Percentiles rank a stretch among this genome's conserved stretches.
phyloP scores from a whole-genome alignment of 176 grass and related monocot species.

The Phyllostachys edulis region DNA sequence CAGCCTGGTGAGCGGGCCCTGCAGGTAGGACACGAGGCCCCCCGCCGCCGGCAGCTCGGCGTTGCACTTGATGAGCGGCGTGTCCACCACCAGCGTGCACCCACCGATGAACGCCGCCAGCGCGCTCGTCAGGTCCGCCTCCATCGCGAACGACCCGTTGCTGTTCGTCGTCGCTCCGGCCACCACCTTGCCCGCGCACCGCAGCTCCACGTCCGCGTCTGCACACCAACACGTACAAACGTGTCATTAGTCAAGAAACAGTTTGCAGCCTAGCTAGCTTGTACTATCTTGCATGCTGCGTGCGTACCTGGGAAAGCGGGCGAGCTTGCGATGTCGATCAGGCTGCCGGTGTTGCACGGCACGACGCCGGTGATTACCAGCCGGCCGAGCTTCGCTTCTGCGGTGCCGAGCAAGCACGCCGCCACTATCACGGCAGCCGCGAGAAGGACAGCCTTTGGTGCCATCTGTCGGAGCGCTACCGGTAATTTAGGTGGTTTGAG shows the following conservation, averaged over 20 bases:
- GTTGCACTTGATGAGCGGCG: constrained; percentile 58
- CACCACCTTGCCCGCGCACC: constrained; percentile 43
- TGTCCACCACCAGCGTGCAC: constrained; percentile 61
- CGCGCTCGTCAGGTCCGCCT: constrained; percentile 42
- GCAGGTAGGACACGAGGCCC: constrained; percentile 47
- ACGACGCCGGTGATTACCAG: constrained; percentile 47
- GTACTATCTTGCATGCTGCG: neutral
- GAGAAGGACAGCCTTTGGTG: constrained; percentile 23
- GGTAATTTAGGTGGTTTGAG: neutral
- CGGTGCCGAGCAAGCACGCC: constrained; percentile 1
- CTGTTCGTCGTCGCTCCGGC: constrained; percentile 52
- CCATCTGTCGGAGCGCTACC: constrained; percentile 11
- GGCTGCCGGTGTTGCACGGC: constrained; percentile 56
- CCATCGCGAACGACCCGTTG: constrained; percentile 50
- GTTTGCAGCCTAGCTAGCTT: neutral
- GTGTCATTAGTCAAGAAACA: neutral
- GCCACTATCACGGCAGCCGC: neutral
- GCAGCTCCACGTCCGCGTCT: constrained; percentile 61
- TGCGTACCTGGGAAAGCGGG: constrained; percentile 48
- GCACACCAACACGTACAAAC: neutral
- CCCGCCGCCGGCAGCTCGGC: constrained; percentile 40
- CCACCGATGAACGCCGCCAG: constrained; percentile 43
- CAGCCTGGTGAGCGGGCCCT: constrained; percentile 48
- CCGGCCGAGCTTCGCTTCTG: constrained; percentile 28
- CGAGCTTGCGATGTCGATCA: constrained; percentile 53